phyloP scores from a whole-genome alignment of 2,329 filamentous ascomycete species.

The Elsinoe australis region DNA sequence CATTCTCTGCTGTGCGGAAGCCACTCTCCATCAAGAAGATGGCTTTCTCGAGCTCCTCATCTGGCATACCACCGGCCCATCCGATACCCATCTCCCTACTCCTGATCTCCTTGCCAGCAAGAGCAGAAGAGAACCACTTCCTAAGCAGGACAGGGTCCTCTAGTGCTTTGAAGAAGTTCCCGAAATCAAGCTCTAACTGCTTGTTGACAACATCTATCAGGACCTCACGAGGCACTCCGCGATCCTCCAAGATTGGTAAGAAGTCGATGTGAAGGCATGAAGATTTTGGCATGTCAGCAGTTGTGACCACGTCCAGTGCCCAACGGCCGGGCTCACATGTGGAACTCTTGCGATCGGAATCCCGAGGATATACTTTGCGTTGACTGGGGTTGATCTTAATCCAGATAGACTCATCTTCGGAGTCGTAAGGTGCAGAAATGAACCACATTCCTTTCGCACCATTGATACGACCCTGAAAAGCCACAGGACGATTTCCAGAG shows the following conservation, averaged over 20 bases:
- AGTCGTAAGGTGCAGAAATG: slow-evolving; percentile 45
- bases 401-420: slow-evolving; percentile 44
- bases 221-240: slow-evolving; percentile 41
- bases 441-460: slow-evolving; percentile 72
- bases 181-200: slow-evolving; percentile 47
- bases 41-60: slow-evolving; percentile 44
- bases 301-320: slow-evolving; percentile 57
- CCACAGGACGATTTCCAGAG: slow-evolving; percentile 48
- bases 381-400: slow-evolving; percentile 61
- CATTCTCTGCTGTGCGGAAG: slow-evolving; percentile 21
- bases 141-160: slow-evolving; percentile 44
- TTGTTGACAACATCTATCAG: slow-evolving; percentile 46
- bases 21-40: slow-evolving; percentile 46
- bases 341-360: slow-evolving; percentile 40
- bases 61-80: slow-evolving; percentile 47
- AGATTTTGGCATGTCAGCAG: slow-evolving; percentile 41
- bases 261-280: slow-evolving; percentile 60
- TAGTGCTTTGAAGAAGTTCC: slow-evolving; percentile 46
- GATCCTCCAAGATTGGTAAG: slow-evolving; percentile 58
- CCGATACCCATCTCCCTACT: slow-evolving; percentile 26
- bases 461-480: slow-evolving; percentile 62
- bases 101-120: slow-evolving; percentile 35
- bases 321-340: slow-evolving; percentile 44
- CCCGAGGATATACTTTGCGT: slow-evolving; percentile 53
- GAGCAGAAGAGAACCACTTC: slow-evolving; percentile 46